A percentile compares a stretch with the other conserved stretches of the same genome.
These are phyloP conservation scores for Saccharomyces pastorianus DNA, from an alignment of 1,139 yeast species.

Conservation along the genomic window DNA sequence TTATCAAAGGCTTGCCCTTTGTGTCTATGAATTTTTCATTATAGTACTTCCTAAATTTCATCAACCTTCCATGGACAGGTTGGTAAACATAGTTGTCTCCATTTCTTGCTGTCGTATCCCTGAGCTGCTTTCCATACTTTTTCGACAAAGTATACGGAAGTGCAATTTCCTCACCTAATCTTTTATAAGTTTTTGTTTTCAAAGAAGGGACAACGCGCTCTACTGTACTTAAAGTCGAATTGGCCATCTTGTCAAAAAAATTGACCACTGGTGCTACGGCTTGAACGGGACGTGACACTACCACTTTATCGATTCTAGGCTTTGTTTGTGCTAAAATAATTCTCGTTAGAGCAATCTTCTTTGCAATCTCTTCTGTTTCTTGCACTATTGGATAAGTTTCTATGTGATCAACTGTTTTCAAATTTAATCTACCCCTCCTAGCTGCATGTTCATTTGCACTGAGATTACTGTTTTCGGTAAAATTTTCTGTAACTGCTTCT, in stretches of 20 bases:
- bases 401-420: constrained; percentile 32
- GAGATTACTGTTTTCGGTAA: not conserved
- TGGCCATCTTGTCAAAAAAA: constrained; percentile 32
- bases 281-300: constrained; percentile 27
- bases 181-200: constrained; percentile 31
- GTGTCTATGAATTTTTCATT: constrained; percentile 42
- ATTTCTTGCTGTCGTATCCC: constrained; percentile 20
- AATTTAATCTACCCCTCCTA: not conserved
- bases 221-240: constrained; percentile 28
- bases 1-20: constrained; percentile 52
- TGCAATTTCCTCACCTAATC: constrained; percentile 25
- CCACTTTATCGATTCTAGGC: constrained; percentile 36
- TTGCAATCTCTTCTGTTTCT: constrained; percentile 35
- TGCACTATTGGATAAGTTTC: constrained; percentile 37
- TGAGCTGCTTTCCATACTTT: constrained; percentile 26
- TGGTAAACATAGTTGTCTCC: constrained; percentile 32
- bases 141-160: constrained; percentile 27
- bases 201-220: constrained; percentile 32
- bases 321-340: constrained; percentile 36
- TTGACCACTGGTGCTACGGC: constrained; percentile 32
- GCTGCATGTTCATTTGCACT: not conserved
- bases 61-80: constrained; percentile 39
- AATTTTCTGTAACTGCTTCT: not conserved
- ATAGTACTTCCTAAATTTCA: constrained; percentile 38
- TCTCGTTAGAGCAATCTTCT: constrained; percentile 35